These are phyloP conservation scores for Globisporangium alternatum DNA, from an alignment of 352 stramenopile species.

Conservation along the genomic window DNA sequence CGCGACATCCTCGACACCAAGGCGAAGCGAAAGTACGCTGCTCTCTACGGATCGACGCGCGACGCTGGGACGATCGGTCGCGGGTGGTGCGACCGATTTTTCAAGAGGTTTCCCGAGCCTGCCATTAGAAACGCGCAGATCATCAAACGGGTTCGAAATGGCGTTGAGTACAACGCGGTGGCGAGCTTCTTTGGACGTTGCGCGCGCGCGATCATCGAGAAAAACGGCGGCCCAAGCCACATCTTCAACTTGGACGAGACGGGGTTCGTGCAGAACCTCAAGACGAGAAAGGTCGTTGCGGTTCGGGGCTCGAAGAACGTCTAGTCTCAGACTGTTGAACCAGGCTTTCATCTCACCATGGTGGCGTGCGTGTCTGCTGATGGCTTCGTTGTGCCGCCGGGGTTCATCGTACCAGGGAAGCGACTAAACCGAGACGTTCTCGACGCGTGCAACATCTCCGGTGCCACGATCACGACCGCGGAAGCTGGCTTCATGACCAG, in stretches of 20 bases:
- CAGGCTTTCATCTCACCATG: neutral
- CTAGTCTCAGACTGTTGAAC: neutral
- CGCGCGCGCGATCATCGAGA: neutral
- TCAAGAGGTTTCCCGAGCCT: neutral
- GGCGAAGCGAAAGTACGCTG: neutral
- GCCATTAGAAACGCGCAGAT: neutral
- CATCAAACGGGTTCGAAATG: neutral
- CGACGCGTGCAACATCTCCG: no score
- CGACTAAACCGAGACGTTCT: no score
- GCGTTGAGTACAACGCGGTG: neutral
- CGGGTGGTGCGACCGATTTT: neutral
- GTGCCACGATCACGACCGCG: no score
- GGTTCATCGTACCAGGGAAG: no score
- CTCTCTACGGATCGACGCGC: neutral
- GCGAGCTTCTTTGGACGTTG: neutral
- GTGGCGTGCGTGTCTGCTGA: neutral
- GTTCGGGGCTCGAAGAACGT: neutral
- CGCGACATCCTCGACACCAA: neutral
- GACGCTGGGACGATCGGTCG: neutral
- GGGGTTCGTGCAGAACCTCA: neutral
- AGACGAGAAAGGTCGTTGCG: neutral
- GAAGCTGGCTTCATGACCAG: no score
- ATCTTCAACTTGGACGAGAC: neutral
- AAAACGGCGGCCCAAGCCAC: neutral
- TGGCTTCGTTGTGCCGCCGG: neutral